Evolutionary conservation across 495 filamentous ascomycete genomes (phyloP), one percentile per base, ranked within the genome.

Genomic region (Lepidopterella palustris): DNA sequence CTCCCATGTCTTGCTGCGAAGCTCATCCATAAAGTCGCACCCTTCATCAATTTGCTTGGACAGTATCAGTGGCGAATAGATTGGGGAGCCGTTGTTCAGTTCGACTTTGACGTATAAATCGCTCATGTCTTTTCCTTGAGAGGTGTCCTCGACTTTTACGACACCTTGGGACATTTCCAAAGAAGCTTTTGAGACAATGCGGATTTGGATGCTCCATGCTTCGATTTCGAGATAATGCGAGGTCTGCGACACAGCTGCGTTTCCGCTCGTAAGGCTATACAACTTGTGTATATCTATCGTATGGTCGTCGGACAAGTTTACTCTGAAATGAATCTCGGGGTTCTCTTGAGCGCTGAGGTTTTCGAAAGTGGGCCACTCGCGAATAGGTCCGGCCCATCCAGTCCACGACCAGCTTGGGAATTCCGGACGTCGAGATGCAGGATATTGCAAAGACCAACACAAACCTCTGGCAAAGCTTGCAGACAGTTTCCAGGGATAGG

Each of bases 321-420:
- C 45, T 26, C 45, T 15, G 24, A 49, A 23, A 3, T 49, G 13
- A 20, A 49, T 49, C 20, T 21, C 45, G 11, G 45, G 45, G 24
- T 49, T 49, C 24, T 49, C 45, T 21, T 49, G 45, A 26, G 45
- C 45, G 11, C 45, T 49, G 45, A 49, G 45, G 2, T 21, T 49
- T 21, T 49, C 45, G 24, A 49, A 49, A 4, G 20, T 49, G 1
- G 15, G 18, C 45, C 45, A 49, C 2, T 49, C 45, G 18, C 24
- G 26, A 31, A 53, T 25, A 28, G 26, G 2, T 3, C 51, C 51
- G 4, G 26, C 31, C 51, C 51, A 53, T 8, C 51, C 51, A 5
- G 51, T 39, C 51, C 51, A 53, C 8, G 51, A 53, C 51, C 51
- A 53, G 21, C 51, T 53, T 4, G 51, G 51, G 27, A 53, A 53